Evolutionary conservation across 331 rosid genomes (phyloP).

Genomic region (Acacia pycnantha): DNA sequence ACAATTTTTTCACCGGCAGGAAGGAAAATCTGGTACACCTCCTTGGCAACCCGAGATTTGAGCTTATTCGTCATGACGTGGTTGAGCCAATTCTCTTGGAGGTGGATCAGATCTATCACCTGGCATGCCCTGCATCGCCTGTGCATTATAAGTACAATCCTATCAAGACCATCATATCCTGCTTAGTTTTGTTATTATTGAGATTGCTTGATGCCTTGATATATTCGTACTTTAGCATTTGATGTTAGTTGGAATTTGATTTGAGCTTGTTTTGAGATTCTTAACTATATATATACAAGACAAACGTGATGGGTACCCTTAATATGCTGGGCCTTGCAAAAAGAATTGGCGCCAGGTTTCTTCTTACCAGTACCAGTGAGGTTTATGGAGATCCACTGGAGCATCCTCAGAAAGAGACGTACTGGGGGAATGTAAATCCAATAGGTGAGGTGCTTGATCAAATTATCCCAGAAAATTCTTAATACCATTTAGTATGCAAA

Average conservation of each 20-base stretch:
- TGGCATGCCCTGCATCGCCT: slow-evolving; percentile 98
- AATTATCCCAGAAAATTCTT: neutral
- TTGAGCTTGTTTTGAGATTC: slow-evolving; percentile 31
- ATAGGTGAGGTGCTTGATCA: slow-evolving; percentile 63
- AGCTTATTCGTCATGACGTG: slow-evolving; percentile 95
- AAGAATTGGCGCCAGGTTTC: slow-evolving; percentile 94
- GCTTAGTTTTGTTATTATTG: neutral
- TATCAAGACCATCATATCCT: slow-evolving; percentile 28
- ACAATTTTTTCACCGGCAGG: slow-evolving; percentile 95
- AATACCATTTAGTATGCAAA: neutral
- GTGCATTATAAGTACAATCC: slow-evolving; percentile 94
- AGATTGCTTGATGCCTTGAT: neutral
- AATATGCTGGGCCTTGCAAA: slow-evolving; percentile 98
- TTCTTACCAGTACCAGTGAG: slow-evolving; percentile 96
- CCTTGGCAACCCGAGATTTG: slow-evolving; percentile 79
- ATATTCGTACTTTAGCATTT: neutral
- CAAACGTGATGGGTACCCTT: slow-evolving; percentile 98
- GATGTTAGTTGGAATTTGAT: neutral
- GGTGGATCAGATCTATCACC: slow-evolving; percentile 99
- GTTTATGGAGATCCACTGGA: slow-evolving; percentile 98
- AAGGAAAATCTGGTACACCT: slow-evolving; percentile 82
- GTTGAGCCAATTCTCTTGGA: slow-evolving; percentile 91
- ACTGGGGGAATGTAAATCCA: slow-evolving; percentile 99
- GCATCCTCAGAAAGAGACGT: slow-evolving; percentile 99
- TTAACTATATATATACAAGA: slow-evolving; percentile 74